Evolutionary conservation across 1,284 basidiomycete genomes (phyloP).

Genomic region (Heterobasidion irregulare): DNA sequence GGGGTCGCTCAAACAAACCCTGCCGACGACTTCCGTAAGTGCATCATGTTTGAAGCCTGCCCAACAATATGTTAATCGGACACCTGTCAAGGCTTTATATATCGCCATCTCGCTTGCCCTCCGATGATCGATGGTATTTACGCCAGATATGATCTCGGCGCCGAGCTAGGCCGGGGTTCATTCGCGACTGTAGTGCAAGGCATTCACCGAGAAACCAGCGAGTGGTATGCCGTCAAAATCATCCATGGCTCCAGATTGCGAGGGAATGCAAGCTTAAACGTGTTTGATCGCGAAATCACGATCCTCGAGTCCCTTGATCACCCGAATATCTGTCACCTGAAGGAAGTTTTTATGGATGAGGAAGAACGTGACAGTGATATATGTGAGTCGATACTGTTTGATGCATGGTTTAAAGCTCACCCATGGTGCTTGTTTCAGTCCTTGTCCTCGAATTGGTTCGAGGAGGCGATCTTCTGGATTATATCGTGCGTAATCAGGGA

Average conservation of each 20-base stretch:
- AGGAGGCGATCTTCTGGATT: slow-evolving; percentile 86
- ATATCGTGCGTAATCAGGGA: slow-evolving; percentile 52
- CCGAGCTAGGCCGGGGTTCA: slow-evolving; percentile 71
- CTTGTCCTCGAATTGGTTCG: slow-evolving; percentile 75
- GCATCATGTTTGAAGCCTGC: slow-evolving; percentile 6
- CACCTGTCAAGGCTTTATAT: slow-evolving; percentile 34
- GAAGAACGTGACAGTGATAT: slow-evolving; percentile 54
- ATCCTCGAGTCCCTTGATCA: slow-evolving; percentile 75
- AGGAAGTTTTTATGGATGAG: slow-evolving; percentile 57
- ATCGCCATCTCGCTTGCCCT: slow-evolving; percentile 38
- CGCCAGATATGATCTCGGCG: slow-evolving; percentile 53
- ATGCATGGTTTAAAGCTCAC: background rate
- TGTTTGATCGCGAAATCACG: slow-evolving; percentile 69
- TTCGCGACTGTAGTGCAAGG: slow-evolving; percentile 77
- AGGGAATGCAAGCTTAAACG: slow-evolving; percentile 19
- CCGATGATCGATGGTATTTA: slow-evolving; percentile 38
- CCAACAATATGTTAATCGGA: background rate
- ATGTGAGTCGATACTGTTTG: slow-evolving; percentile 32
- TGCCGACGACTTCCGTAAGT: slow-evolving; percentile 53
- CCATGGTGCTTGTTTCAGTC: slow-evolving; percentile 29
- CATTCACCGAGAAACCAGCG: slow-evolving; percentile 46
- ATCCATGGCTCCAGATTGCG: slow-evolving; percentile 43
- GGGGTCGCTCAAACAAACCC: slow-evolving; percentile 33
- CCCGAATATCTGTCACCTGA: slow-evolving; percentile 74
- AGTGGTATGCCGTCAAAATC: slow-evolving; percentile 72